Evolutionary conservation across 2,329 filamentous ascomycete species (phyloP).

Genomic region (Pseudocercospora crystallina): DNA sequence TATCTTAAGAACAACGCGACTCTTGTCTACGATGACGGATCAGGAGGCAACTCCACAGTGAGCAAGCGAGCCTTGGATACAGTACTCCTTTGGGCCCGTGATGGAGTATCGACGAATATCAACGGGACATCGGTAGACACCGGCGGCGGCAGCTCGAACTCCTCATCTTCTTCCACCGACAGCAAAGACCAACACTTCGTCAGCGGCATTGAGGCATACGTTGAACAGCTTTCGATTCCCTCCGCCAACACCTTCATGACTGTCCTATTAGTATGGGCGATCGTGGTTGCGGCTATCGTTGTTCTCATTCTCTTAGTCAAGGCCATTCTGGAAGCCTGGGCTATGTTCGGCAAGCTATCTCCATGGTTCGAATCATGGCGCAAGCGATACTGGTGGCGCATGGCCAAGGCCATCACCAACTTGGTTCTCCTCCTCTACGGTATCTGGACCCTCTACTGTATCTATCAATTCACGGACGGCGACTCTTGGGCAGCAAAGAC

Average conservation of each 20-base stretch:
- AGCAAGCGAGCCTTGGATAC: slow-evolving; percentile 34
- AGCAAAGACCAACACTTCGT: slow-evolving; percentile 58
- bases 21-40: slow-evolving; percentile 66
- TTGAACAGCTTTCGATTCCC: slow-evolving; percentile 81
- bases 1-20: slow-evolving; percentile 77
- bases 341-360: slow-evolving; percentile 84
- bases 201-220: slow-evolving; percentile 75
- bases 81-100: slow-evolving; percentile 30
- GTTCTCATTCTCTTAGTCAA: slow-evolving; percentile 88
- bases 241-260: slow-evolving; percentile 96
- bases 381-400: slow-evolving; percentile 92
- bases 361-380: slow-evolving; percentile 78
- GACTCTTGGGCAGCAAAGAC: slow-evolving; percentile 91
- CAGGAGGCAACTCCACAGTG: slow-evolving; percentile 40
- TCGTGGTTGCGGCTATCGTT: slow-evolving; percentile 78
- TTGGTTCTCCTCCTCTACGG: slow-evolving; percentile 91
- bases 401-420: slow-evolving; percentile 84
- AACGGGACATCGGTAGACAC: slow-evolving; percentile 41
- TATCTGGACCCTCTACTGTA: slow-evolving; percentile 91
- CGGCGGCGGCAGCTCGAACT: slow-evolving; percentile 26
- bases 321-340: slow-evolving; percentile 86
- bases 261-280: slow-evolving; percentile 81
- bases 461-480: slow-evolving; percentile 90
- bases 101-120: slow-evolving; percentile 38
- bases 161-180: slow-evolving; percentile 30